These are phyloP conservation scores for Cyclotella cryptica DNA, from an alignment of 108 stramenopile species.

Conservation along the genomic window DNA sequence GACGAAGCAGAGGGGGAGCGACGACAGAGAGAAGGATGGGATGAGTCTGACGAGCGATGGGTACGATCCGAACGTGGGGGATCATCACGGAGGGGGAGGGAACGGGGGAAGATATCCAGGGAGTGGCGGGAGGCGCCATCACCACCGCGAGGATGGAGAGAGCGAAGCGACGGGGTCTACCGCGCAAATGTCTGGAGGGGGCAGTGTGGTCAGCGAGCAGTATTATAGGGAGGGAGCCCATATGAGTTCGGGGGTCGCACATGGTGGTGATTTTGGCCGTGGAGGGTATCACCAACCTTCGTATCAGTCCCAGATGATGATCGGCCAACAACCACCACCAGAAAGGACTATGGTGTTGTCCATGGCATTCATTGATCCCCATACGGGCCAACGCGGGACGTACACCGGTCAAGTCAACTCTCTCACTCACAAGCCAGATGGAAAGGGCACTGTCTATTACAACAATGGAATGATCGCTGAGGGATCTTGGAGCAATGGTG, in stretches of 20 bases:
- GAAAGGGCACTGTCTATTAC: conserved; percentile 51
- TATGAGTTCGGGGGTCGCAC: background rate
- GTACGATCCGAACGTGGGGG: background rate
- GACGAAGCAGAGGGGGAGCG: background rate
- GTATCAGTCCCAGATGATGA: background rate
- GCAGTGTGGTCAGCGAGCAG: conserved; percentile 31
- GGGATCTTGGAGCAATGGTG: conserved; percentile 42
- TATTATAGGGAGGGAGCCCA: conserved; percentile 6
- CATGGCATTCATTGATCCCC: conserved; percentile 41
- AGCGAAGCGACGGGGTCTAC: conserved; percentile 23
- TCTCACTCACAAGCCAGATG: conserved; percentile 44
- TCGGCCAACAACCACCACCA: background rate
- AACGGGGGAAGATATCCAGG: background rate
- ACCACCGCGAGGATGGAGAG: conserved; percentile 21
- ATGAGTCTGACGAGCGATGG: conserved; percentile 1
- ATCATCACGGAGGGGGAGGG: background rate
- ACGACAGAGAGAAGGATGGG: background rate
- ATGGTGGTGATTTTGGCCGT: background rate
- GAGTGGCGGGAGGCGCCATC: background rate
- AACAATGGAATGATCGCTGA: conserved; percentile 41
- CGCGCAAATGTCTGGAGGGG: conserved; percentile 11
- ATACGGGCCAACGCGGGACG: conserved; percentile 38
- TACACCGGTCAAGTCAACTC: conserved; percentile 49
- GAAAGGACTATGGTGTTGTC: conserved; percentile 45
- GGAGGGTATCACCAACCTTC: background rate